Conservation (phyloP, 2,329 filamentous ascomycete genomes). For the Exophiala mesophila region DNA sequence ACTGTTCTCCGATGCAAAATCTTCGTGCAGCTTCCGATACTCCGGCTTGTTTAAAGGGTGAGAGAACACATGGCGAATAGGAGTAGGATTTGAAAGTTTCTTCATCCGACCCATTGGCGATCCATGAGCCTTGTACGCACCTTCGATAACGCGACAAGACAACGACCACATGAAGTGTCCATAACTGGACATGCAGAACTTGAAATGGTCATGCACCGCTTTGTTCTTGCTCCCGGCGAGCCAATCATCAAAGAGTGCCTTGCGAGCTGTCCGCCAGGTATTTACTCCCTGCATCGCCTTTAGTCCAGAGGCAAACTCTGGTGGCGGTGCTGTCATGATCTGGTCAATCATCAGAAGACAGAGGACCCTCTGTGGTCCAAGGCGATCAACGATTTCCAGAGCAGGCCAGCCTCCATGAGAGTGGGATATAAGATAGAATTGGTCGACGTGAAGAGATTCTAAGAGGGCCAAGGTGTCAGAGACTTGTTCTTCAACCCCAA, state of each 20-base stretch:
- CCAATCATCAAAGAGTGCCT: constrained; percentile 5
- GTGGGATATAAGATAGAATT: constrained; percentile 17
- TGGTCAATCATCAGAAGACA: constrained; percentile 21
- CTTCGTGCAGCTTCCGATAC: constrained; percentile 2
- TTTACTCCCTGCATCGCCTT: constrained; percentile 4
- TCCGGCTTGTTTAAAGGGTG: constrained; percentile 1
- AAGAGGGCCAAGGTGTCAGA: constrained; percentile 8
- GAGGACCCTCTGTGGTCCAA: constrained; percentile 10
- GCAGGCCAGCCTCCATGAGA: constrained; percentile 18
- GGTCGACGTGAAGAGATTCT: constrained; percentile 6
- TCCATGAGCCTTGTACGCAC: constrained; percentile 4
- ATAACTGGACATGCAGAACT: constrained; percentile 6
- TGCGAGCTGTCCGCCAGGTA: constrained; percentile 4
- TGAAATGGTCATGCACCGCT: constrained; percentile 9
- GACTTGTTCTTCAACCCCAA: constrained; percentile 9
- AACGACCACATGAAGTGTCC: constrained; percentile 6
- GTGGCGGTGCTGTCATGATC: constrained; percentile 14
- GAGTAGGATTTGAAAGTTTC: constrained; percentile 1
- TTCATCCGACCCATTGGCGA: constrained; percentile 5
- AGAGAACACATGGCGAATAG: constrained; percentile 7
- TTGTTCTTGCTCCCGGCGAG: constrained; percentile 5
- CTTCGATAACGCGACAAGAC: constrained; percentile 7
- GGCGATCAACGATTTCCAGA: constrained; percentile 11
- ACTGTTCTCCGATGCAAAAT: constrained; percentile 4
- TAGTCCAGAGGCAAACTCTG: constrained; percentile 2